These are phyloP conservation scores for Pouteria glomerata DNA, from an alignment of 148 eudicot genomes.

Conservation along the genomic window DNA sequence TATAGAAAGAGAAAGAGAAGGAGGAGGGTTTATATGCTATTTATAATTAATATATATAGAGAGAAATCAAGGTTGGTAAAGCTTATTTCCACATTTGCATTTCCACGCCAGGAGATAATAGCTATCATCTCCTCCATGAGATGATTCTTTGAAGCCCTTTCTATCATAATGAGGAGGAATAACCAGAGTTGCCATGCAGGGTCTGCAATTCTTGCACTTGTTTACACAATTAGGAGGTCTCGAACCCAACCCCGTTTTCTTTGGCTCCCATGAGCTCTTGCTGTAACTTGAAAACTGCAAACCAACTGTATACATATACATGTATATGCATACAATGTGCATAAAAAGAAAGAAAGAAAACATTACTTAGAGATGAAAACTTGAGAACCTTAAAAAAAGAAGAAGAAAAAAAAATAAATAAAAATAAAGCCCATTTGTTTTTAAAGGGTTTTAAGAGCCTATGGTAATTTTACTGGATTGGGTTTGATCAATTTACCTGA, in stretches of 20 bases:
- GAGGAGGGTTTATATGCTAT: not conserved
- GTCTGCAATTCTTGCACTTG: slow-evolving; percentile 55
- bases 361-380: too few relatives aligned
- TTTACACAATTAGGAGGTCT: slow-evolving; percentile 53
- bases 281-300: not conserved
- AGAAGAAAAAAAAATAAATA: too few relatives aligned
- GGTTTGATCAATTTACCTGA: slow-evolving; percentile 31
- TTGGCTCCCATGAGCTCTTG: slow-evolving; percentile 14
- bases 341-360: not conserved
- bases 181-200: slow-evolving; percentile 51
- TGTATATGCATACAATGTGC: not conserved
- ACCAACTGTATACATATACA: not conserved
- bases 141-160: not conserved
- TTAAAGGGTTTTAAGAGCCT: not conserved
- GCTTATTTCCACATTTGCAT: slow-evolving; percentile 49
- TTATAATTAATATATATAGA: not conserved
- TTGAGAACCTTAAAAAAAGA: too few relatives aligned
- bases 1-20: not conserved
- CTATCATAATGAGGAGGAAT: slow-evolving; percentile 26
- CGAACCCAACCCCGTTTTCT: slow-evolving; percentile 44
- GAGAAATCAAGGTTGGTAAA: slow-evolving; percentile 46
- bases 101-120: slow-evolving; percentile 61
- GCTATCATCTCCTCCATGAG: slow-evolving; percentile 33
- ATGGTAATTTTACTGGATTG: not conserved
- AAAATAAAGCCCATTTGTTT: too few relatives aligned